Percentiles rank a stretch among this genome's conserved stretches.
phyloP scores from a whole-genome alignment of 2,329 filamentous ascomycete genomes.

The Penicillium sp. region DNA sequence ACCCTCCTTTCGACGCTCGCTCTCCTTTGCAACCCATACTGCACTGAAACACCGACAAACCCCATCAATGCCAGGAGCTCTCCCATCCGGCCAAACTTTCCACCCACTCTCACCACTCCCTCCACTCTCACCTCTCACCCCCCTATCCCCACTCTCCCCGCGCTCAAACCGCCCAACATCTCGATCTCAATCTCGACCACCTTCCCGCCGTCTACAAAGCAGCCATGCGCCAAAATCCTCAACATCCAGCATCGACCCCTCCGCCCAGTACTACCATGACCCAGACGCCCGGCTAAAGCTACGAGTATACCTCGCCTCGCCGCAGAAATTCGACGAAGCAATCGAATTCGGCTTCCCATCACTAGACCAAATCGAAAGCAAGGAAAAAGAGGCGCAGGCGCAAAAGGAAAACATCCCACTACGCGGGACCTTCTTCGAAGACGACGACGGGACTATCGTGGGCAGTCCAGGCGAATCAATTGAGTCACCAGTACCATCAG shows the following conservation, averaged over 20 bases:
- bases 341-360: conserved; percentile 88
- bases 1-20: conserved; percentile 69
- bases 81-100: conserved; percentile 50
- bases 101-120: conserved; percentile 21
- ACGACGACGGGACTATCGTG: conserved; percentile 51
- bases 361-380: conserved; percentile 28
- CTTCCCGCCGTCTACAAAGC: conserved; percentile 54
- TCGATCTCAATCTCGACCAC: conserved; percentile 41
- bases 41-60: conserved; percentile 54
- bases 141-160: conserved; percentile 16
- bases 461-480: conserved; percentile 34
- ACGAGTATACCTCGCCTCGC: conserved; percentile 81
- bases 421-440: conserved; percentile 57
- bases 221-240: conserved; percentile 58
- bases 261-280: conserved; percentile 84
- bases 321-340: conserved; percentile 94
- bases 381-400: conserved; percentile 45
- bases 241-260: conserved; percentile 65
- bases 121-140: conserved; percentile 1
- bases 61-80: conserved; percentile 46
- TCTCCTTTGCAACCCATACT: conserved; percentile 71
- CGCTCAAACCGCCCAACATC: conserved; percentile 28
- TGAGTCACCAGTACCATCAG: conserved; percentile 6
- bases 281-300: conserved; percentile 86
- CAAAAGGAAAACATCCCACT: too few species aligned